Evolutionary conservation across 192 early-diverging fungal species (phyloP), one percentile per base, ranked within the genome.

Genomic region (Fimicolochytrium jonesii): DNA sequence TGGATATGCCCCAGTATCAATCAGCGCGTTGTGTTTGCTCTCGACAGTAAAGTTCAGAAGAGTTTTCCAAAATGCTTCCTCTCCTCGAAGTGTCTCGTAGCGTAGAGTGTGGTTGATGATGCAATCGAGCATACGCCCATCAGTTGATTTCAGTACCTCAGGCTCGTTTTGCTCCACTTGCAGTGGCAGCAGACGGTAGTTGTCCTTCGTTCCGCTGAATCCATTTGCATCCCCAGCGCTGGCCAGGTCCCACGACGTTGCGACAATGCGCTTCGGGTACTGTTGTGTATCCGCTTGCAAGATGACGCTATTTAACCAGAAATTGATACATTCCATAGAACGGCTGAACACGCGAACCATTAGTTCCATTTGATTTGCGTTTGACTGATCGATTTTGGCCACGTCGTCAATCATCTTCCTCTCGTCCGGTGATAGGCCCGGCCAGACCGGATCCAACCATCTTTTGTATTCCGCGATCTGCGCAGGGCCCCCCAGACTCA

Each of bases 341-440:
- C 25, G 32, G 10, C 6, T 15, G 20, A 45, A 48, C 4, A 11
- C n/a, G 10, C 26, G 15, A 45, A 20, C 43, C 4, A 66, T 2
- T 28, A 60, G 29, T 13, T 37, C 36, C 1, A 64, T 6, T 47
- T 66, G 56, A 2, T 18, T 33, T 1, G 36, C 13, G 56, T 66
- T 66, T 13, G 64, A 43, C 25, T 61, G 42, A 34, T 66, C 64
- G 7, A 66, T 11, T 29, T 59, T 57, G 18, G 11, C 59, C 20
- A 66, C 35, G 2, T 30, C 15, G 34, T 35, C 32, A 15, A 66
- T 66, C 9, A 36, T 44, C 23, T 17, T 18, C 20, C 9, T 6
- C 31, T 64, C 37, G 3, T 59, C 39, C 9, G 15, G 6, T 23
- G 18, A 23, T 18, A 66, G 56, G 13, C 17, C 11, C 37, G 17